These are phyloP conservation scores for Zygoascus tannicola DNA, from an alignment of 805 yeast species.

Conservation along the genomic window DNA sequence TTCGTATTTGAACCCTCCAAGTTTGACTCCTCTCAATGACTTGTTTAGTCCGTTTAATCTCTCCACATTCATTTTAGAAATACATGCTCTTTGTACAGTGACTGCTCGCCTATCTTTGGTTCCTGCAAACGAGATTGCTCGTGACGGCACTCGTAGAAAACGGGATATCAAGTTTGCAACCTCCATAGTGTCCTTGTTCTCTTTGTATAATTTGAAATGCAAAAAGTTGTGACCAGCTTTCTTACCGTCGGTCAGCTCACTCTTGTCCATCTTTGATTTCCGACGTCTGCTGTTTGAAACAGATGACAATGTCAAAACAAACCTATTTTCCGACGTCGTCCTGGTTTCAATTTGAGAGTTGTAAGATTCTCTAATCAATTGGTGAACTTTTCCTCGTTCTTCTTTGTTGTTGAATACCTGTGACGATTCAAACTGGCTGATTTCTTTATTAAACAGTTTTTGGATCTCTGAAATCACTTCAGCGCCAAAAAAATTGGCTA, in stretches of 20 bases:
- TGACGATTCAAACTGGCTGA: slow-evolving; percentile 44
- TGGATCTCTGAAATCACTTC: slow-evolving; percentile 48
- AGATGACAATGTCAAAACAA: slow-evolving; percentile 51
- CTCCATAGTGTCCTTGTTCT: slow-evolving; percentile 96
- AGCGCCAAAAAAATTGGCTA: slow-evolving; percentile 49
- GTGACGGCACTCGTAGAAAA: slow-evolving; percentile 64
- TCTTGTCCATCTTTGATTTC: slow-evolving; percentile 23
- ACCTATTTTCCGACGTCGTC: slow-evolving; percentile 59
- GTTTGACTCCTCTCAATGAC: slow-evolving; percentile 62
- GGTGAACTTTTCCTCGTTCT: slow-evolving; percentile 71
- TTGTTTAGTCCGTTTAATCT: slow-evolving; percentile 70
- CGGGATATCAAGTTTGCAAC: slow-evolving; percentile 68
- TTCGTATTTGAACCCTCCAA: slow-evolving; percentile 71
- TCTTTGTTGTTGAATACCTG: slow-evolving; percentile 56
- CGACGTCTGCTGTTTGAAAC: slow-evolving; percentile 33
- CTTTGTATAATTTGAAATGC: slow-evolving; percentile 79
- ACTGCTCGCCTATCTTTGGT: slow-evolving; percentile 96
- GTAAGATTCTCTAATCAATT: slow-evolving; percentile 63
- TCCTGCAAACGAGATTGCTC: slow-evolving; percentile 74
- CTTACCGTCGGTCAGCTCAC: slow-evolving; percentile 22
- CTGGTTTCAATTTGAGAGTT: slow-evolving; percentile 66
- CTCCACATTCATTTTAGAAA: slow-evolving; percentile 48
- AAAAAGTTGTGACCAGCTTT: slow-evolving; percentile 49
- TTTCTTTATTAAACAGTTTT: slow-evolving; percentile 42
- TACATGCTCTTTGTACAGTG: slow-evolving; percentile 74